Conservation (phyloP, 2,329 filamentous ascomycete species). For the Fonsecaea monophora region DNA sequence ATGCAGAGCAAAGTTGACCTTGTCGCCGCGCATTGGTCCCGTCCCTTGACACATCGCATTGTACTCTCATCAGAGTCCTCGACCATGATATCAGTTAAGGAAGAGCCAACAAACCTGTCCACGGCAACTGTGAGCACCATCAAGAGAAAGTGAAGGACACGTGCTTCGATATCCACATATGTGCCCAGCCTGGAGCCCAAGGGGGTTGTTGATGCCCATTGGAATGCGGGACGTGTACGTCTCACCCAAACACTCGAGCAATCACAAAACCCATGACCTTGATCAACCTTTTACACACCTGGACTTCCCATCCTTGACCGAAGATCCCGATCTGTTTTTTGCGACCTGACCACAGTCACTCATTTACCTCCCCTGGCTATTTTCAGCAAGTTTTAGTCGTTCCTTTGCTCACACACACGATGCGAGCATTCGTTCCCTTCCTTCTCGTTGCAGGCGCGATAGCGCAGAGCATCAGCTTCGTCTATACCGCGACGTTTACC, state of each 20-base stretch:
- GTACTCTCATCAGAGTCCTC: neutral
- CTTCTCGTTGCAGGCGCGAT: conserved; percentile 20
- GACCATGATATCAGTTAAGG: neutral
- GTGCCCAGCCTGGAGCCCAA: neutral
- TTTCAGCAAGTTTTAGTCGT: neutral
- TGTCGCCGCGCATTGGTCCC: neutral
- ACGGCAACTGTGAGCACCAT: neutral
- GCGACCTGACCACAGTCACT: conserved; percentile 28
- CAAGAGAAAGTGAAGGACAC: neutral
- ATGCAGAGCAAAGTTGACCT: neutral
- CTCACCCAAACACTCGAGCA: conserved; percentile 12
- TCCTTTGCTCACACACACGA: conserved; percentile 3
- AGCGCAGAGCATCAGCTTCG: conserved; percentile 28
- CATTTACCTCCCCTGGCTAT: conserved; percentile 16
- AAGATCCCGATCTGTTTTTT: neutral
- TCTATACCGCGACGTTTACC: conserved; percentile 29
- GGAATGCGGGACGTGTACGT: conserved; percentile 16
- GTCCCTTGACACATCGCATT: neutral
- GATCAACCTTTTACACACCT: neutral
- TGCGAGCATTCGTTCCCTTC: conserved; percentile 20
- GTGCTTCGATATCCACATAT: neutral
- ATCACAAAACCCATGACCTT: conserved; percentile 19
- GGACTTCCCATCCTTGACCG: neutral
- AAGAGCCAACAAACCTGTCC: neutral
- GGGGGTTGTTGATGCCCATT: conserved; percentile 2